A percentile compares a stretch with the other conserved stretches of the same genome.
These are phyloP conservation scores for Nemania sp. DNA, from an alignment of 2,329 filamentous ascomycete genomes.

Conservation along the genomic window DNA sequence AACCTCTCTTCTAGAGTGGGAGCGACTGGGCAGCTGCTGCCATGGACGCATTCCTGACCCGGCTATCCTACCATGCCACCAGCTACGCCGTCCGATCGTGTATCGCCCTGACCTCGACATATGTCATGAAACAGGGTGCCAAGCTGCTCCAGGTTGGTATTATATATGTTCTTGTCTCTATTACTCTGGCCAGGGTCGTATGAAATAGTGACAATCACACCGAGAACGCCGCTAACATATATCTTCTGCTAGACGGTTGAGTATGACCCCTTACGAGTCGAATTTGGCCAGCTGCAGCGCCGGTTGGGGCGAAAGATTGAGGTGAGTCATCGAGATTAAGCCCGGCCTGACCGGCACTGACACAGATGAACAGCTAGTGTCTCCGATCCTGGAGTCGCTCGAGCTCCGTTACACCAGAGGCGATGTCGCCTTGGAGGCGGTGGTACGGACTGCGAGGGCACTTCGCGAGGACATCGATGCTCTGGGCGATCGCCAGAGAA, in stretches of 20 bases:
- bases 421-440: conserved; percentile 73
- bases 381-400: conserved; percentile 37
- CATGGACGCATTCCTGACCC: conserved; percentile 70
- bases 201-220: not conserved
- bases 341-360: conserved; percentile 3
- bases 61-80: conserved; percentile 71
- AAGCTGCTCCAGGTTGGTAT: conserved; percentile 68
- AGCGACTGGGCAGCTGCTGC: conserved; percentile 34
- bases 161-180: too few species aligned
- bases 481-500: conserved; percentile 74
- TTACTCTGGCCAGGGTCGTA: too few species aligned
- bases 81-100: conserved; percentile 91
- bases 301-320: conserved; percentile 84
- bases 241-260: conserved; percentile 59
- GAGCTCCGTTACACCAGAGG: conserved; percentile 54
- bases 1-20: conserved; percentile 20
- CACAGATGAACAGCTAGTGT: conserved; percentile 32
- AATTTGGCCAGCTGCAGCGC: conserved; percentile 72
- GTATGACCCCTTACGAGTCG: conserved; percentile 65
- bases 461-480: conserved; percentile 81
- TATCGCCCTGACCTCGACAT: conserved; percentile 80
- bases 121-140: conserved; percentile 81
- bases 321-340: conserved; percentile 46
- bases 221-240: conserved; percentile 2
- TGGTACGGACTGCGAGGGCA: conserved; percentile 78